Evolutionary conservation across 2,329 filamentous ascomycete species (phyloP), one percentile per base, ranked within the genome.

Genomic region (Trichoderma hamatum): DNA sequence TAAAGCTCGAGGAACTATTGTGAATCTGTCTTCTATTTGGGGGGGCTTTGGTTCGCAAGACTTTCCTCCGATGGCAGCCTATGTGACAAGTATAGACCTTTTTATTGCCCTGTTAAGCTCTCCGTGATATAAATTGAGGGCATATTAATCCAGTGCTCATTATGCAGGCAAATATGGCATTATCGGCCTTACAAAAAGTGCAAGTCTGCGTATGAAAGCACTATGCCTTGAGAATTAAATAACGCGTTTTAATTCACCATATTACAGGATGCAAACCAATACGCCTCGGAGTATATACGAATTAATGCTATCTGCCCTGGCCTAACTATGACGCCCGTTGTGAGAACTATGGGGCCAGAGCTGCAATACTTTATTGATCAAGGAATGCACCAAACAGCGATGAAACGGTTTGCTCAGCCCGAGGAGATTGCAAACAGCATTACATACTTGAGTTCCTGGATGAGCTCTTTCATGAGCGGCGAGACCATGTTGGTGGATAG

Each of bases 401-500:
- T 55, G 61, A 64, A 64, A 39, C 32, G 32, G 5, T 43, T 39
- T 39, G 49, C 49, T 21, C 46, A 64, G 19, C 32, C 49, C 16
- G 49, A 55, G 13, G 49, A 64, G 24, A 21, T 43, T 28, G 61
- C 49, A 6, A 55, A 64, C 19, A 14, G 49, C 16, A 64, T 64
- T 14, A 55, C 24, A 21, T 43, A 30, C 10, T 28, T 55, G 19
- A 64, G 49, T 21, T 64, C 32, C 6, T 54, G 24, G 30, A 64
- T 64, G 61, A 64, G 61, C 61, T 64, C 49, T 32, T 64, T 36
- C 30, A 64, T 64, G 61, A 64, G 61, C 10, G 61, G 61, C 32
- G 61, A 64, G 16, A 49, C 61, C 1, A 64, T 64, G 32, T 28
- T 64, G 61, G 61, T 43, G 14, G 61, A 64, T 64, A 32, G 49